Percentiles rank a stretch among this genome's conserved stretches.
These are phyloP conservation scores for Malus hybrid DNA, from an alignment of 331 rosid species.

Conservation along the genomic window DNA sequence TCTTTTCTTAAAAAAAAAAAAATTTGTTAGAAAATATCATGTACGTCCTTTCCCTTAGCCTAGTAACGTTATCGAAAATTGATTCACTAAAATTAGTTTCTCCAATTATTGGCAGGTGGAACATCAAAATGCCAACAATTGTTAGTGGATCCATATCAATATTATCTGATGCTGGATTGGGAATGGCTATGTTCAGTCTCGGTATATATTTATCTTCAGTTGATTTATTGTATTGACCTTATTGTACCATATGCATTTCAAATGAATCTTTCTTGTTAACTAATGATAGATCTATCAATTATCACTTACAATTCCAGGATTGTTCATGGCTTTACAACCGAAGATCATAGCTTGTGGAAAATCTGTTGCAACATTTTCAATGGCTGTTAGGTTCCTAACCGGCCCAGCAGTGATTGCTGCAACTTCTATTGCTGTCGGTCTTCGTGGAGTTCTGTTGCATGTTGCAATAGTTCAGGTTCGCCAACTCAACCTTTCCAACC, in stretches of 20 bases:
- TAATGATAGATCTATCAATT: background rate
- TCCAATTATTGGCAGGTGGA: conserved; percentile 36
- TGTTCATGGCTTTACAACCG: conserved; percentile 97
- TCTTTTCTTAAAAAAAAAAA: background rate
- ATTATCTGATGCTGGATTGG: conserved; percentile 82
- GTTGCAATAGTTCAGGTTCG: conserved; percentile 91
- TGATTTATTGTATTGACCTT: background rate
- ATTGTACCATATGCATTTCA: background rate
- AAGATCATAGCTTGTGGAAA: conserved; percentile 94
- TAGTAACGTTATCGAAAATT: background rate
- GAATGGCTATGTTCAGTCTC: conserved; percentile 99
- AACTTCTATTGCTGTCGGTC: conserved; percentile 67
- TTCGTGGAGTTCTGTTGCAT: conserved; percentile 87
- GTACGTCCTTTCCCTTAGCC: background rate
- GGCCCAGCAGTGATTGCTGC: conserved; percentile 99
- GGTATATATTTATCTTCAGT: conserved; percentile 27
- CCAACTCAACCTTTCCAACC: background rate
- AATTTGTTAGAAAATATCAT: too few relatives aligned
- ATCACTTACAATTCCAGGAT: conserved; percentile 31
- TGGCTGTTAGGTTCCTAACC: conserved; percentile 93
- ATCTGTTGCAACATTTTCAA: conserved; percentile 86
- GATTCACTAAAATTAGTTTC: background rate
- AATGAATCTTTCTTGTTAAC: background rate
- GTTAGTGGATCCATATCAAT: conserved; percentile 82
- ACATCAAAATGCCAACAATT: conserved; percentile 80